Evolutionary conservation across 345 rosid species (phyloP), one percentile per base, ranked within the genome.

Genomic region (Murraya koenigii): DNA sequence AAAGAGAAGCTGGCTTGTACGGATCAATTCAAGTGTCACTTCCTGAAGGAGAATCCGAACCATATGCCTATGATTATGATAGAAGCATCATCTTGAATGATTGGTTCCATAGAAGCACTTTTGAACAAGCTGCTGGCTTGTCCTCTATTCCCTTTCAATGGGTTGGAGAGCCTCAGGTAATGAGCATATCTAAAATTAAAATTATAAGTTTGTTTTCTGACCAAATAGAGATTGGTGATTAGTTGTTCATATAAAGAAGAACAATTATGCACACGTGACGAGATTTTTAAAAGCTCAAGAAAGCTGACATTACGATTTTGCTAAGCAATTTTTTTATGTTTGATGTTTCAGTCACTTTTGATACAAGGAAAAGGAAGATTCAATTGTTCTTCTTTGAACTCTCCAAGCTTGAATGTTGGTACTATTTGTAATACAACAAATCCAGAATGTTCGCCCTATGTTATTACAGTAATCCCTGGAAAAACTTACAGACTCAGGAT

Each of bases 131-230:
- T 11, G 77, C 82, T 0, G 97, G 92, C 69, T 82, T 94, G 60
- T 82, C 92, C 47, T 82, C 95, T 22, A 74, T 73, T 36, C 77
- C 87, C 56, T 94, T 93, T 69, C 79, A 28, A n/a, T 94, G 97
- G 97, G 92, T 94, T 23, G 86, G 83, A 1, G 98, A 94, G 79
- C 97, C 98, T 85, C 84, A 91, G 87, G 97, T 92, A 52, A 52
- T 44, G 1, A 44, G 32, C 13, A 44, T 13, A 44, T 44, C 49
- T 44, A 44, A 44, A 11, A 4, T 13, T 44, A 44, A 44, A 44
- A 44, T 44, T 44, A 1, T 17, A 3, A 36, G 1, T 2, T 1
- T 8, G 11, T 44, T 44, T 11, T 17, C 5, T 44, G 5, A 13
- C 17, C 0, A 44, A 44, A 44, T 44, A 0, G 49, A 13, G 17